These are phyloP conservation scores for Iberis amara DNA, from an alignment of 441 rosid species.

Conservation along the genomic window DNA sequence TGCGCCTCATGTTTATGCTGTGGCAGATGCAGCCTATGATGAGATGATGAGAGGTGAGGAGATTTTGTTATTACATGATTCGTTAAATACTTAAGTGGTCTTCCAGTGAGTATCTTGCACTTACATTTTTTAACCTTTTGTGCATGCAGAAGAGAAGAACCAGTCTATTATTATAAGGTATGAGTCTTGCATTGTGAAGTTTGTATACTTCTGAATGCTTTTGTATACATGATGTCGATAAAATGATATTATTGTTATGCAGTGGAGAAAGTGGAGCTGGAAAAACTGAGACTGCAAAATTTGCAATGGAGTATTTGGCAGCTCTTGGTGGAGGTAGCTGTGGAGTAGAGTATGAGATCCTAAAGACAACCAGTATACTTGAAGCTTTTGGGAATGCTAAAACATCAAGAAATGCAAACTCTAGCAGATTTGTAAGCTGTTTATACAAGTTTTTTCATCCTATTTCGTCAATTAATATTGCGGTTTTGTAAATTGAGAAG, in stretches of 20 bases:
- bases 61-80: not conserved
- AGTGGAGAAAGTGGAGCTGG: constrained; percentile 98
- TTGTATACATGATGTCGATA: not conserved
- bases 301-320: constrained; percentile 84
- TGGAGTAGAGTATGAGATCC: constrained; percentile 61
- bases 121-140: not conserved
- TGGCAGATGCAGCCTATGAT: constrained; percentile 62
- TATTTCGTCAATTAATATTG: not conserved
- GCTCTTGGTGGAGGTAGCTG: constrained; percentile 62
- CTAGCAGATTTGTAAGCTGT: constrained; percentile 77
- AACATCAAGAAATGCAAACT: constrained; percentile 77
- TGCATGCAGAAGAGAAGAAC: constrained; percentile 16
- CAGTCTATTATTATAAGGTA: constrained; percentile 28
- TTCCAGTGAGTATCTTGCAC: not conserved
- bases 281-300: constrained; percentile 89
- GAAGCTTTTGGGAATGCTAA: constrained; percentile 97
- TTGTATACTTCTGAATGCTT: constrained; percentile 10
- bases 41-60: constrained; percentile 55
- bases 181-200: not conserved
- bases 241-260: constrained; percentile 21
- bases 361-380: constrained; percentile 62
- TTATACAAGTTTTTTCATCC: not conserved
- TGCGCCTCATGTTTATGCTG: constrained; percentile 74
- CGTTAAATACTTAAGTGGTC: not conserved
- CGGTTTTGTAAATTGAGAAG: not conserved